Evolutionary conservation across 441 rosid genomes (phyloP).

Genomic region (Croton laevigatus): DNA sequence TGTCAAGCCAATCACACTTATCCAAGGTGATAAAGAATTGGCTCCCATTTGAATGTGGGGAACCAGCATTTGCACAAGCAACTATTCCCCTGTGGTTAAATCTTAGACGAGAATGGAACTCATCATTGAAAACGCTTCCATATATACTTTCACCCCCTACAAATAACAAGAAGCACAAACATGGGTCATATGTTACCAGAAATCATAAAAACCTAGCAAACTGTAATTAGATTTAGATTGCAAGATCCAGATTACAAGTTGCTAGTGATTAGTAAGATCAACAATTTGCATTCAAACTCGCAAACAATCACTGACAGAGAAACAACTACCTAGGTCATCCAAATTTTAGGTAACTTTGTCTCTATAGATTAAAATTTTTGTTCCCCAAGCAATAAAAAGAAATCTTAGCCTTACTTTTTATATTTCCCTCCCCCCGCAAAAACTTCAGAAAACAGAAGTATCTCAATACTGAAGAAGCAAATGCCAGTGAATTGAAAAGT

Average conservation of each 20-base stretch:
- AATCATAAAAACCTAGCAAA: neutral
- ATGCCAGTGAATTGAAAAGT: neutral
- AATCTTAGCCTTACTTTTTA: neutral
- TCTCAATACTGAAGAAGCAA: neutral
- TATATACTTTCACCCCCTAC: constrained; percentile 89
- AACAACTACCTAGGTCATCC: neutral
- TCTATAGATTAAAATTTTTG: neutral
- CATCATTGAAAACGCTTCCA: constrained; percentile 68
- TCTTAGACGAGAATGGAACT: constrained; percentile 79
- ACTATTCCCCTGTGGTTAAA: constrained; percentile 89
- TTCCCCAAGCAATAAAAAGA: no score
- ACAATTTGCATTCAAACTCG: neutral
- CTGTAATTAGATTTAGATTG: neutral
- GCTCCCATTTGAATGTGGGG: constrained; percentile 82
- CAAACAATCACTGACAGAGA: neutral
- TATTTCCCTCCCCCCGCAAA: neutral
- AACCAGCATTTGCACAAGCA: constrained; percentile 87
- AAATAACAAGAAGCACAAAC: constrained; percentile 8
- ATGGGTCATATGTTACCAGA: neutral
- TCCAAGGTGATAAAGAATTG: constrained; percentile 92
- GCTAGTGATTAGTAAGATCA: neutral
- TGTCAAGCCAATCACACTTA: constrained; percentile 88
- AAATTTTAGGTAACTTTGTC: neutral
- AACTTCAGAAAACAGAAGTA: neutral
- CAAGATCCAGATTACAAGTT: neutral